Evolutionary conservation across 495 filamentous ascomycete genomes (phyloP), one percentile per base, ranked within the genome.

Genomic region (Cercophora scortea): DNA sequence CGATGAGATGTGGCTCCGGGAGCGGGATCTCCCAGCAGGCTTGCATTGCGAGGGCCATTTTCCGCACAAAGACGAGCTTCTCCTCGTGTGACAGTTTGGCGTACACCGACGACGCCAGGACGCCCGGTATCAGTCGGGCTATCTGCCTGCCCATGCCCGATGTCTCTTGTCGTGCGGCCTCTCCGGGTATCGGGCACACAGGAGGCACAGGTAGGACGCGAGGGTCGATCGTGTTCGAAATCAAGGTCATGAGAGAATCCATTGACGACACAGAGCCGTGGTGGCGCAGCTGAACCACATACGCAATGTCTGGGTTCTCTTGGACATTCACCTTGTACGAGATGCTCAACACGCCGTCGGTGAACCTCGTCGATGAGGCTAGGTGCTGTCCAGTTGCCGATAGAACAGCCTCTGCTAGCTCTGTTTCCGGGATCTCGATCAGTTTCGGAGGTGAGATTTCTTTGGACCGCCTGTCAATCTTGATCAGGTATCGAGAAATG

Each of bases 81-180:
- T 49, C 47, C 4, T 49, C 34, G 35, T 49, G 47, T 17, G 47
- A 40, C 40, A 49, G 36, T 10, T 17, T 8, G 36, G 47, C 34
- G 47, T 49, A 49, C 1, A 49, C 47, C 40, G 47, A 1, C 11
- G 47, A 49, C 6, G 34, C 47, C 2, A 49, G 16, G 3, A 17
- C 32, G 16, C 47, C 47, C 36, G 17, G 47, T 16, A 49, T 40
- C 13, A 49, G 18, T 12, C 35, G 47, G n/a, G 47, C 18, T 18
- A 49, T 49, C 36, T 49, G 47, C 35, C 47, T 49, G 8, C 47
- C 47, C 35, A 49, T 49, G 33, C 47, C 47, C 6, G 47, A 39
- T 33, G 47, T 17, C 16, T 49, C 35, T 17, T 49, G 47, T 32
- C 47, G 47, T 5, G 16, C 19, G 15, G n/a, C 40, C 32, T 49